Conservation (phyloP, 495 filamentous ascomycete species). For the Evansstolkia leycettana region DNA sequence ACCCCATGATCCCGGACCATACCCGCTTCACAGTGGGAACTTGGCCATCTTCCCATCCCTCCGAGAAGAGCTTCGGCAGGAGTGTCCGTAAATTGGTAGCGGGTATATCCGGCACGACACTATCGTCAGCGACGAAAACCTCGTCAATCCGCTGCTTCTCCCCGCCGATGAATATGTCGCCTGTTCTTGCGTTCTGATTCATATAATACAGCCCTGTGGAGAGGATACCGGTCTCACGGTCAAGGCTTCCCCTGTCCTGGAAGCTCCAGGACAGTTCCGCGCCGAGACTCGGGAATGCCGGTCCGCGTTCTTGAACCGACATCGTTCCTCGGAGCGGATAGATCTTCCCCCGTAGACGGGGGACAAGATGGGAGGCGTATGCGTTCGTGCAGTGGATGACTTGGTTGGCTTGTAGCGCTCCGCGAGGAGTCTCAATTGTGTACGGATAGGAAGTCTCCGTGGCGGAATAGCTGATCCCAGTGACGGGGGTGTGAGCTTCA, state of each 20-base stretch:
- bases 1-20: slow-evolving; percentile 36
- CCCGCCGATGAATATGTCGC: slow-evolving; percentile 1
- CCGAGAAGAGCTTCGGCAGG: slow-evolving; percentile 1
- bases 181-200: background rate
- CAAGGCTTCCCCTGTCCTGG: slow-evolving; percentile 17
- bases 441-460: slow-evolving; percentile 13
- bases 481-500: slow-evolving; percentile 24
- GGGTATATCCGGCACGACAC: slow-evolving; percentile 1
- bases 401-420: slow-evolving; percentile 21
- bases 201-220: slow-evolving; percentile 10
- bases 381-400: slow-evolving; percentile 40
- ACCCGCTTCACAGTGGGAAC: slow-evolving; percentile 3
- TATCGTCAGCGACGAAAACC: slow-evolving; percentile 1
- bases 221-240: slow-evolving; percentile 19
- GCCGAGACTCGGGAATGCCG: slow-evolving; percentile 3
- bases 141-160: slow-evolving; percentile 4
- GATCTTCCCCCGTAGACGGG: slow-evolving; percentile 28
- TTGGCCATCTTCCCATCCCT: background rate
- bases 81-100: slow-evolving; percentile 1
- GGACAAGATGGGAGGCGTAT: slow-evolving; percentile 31
- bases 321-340: slow-evolving; percentile 37
- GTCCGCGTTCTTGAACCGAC: slow-evolving; percentile 22
- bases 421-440: slow-evolving; percentile 19
- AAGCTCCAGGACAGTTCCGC: slow-evolving; percentile 21
- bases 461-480: slow-evolving; percentile 3